These are phyloP conservation scores for Epichloe aotearoae DNA, from an alignment of 2,329 filamentous ascomycete genomes.

Conservation along the genomic window DNA sequence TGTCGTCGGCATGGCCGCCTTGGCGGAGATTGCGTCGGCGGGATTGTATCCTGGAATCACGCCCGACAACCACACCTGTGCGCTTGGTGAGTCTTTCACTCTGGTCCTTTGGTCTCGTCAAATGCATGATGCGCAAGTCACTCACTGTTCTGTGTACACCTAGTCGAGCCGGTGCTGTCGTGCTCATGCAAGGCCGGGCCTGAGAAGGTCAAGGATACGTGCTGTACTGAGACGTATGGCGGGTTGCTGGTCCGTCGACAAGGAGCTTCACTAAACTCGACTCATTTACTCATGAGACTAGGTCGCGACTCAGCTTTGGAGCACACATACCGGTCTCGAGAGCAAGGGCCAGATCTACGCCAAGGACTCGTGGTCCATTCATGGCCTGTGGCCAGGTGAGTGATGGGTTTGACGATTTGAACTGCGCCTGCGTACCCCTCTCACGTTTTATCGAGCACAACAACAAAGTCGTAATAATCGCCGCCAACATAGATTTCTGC, in stretches of 20 bases:
- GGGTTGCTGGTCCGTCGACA: constrained; percentile 34
- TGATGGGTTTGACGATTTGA: not conserved
- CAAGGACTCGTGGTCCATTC: constrained; percentile 42
- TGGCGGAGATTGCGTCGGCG: not conserved
- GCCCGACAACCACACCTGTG: constrained; percentile 43
- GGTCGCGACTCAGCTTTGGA: constrained; percentile 52
- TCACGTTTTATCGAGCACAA: too few relatives aligned
- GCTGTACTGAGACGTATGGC: constrained; percentile 52
- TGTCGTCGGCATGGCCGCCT: not conserved
- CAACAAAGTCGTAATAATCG: too few relatives aligned
- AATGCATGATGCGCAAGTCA: too few relatives aligned
- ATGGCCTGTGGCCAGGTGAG: constrained; percentile 42
- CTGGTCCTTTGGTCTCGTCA: too few relatives aligned
- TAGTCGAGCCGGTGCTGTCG: constrained; percentile 25
- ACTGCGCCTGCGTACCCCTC: too few relatives aligned
- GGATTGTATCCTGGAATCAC: constrained; percentile 20
- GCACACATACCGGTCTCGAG: constrained; percentile 49
- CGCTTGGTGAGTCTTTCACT: constrained; percentile 23
- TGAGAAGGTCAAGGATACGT: constrained; percentile 37
- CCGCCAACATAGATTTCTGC: constrained; percentile 25
- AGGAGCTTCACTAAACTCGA: too few relatives aligned
- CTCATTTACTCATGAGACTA: constrained; percentile 5
- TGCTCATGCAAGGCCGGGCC: constrained; percentile 33
- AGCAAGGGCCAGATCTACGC: constrained; percentile 44
- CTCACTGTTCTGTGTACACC: too few relatives aligned